Evolutionary conservation across 257 asterid genomes (phyloP).

Genomic region (Capsicum rhomboideum): DNA sequence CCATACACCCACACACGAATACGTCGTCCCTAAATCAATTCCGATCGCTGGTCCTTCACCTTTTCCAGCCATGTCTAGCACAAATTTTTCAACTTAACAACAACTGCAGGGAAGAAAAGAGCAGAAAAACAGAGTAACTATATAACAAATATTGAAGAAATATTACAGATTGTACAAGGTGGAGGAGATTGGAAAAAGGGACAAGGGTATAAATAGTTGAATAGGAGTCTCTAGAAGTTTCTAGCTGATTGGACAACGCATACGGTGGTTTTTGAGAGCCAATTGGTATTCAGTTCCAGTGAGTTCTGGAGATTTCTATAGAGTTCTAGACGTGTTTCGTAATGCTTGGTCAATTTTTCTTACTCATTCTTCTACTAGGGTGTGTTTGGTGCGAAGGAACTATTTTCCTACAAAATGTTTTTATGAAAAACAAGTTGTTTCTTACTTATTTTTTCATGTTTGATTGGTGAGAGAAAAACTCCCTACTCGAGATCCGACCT

Average conservation of each 20-base stretch:
- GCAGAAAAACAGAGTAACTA: too few relatives aligned
- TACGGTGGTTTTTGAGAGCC: neutral
- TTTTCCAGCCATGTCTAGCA: constrained; percentile 14
- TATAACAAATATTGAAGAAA: too few relatives aligned
- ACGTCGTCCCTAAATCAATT: constrained; percentile 30
- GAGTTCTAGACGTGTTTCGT: neutral
- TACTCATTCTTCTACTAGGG: too few relatives aligned
- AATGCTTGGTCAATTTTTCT: neutral
- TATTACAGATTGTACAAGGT: too few relatives aligned
- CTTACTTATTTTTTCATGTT: too few relatives aligned
- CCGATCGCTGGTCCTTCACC: constrained; percentile 35
- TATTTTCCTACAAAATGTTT: too few relatives aligned
- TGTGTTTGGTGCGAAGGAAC: too few relatives aligned
- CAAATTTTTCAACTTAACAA: too few relatives aligned
- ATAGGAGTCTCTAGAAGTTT: constrained; percentile 9
- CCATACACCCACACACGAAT: constrained; percentile 33
- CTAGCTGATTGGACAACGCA: constrained; percentile 4
- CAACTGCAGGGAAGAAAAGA: too few relatives aligned
- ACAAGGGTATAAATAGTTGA: neutral
- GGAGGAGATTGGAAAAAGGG: neutral
- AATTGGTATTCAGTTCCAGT: neutral
- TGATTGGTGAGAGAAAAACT: too few relatives aligned
- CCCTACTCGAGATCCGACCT: too few relatives aligned
- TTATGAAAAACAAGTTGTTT: too few relatives aligned
- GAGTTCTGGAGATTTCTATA: neutral